Conservation (phyloP, 2,329 filamentous ascomycete species). For the Phyllosticta capitalensis region DNA sequence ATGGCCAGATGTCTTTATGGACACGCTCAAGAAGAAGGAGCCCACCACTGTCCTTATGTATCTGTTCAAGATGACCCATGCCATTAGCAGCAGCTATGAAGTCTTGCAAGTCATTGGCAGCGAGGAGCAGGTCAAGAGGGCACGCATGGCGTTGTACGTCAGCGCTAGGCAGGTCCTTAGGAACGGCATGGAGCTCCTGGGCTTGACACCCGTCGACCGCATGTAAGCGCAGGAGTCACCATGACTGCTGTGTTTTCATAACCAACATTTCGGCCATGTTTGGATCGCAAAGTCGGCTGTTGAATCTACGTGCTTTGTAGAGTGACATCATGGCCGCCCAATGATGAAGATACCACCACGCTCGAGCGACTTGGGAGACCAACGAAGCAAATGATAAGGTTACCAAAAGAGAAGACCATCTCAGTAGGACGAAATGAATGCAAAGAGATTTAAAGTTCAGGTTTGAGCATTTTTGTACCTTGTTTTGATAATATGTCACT, state of each 20-base stretch:
- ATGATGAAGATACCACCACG: neutral
- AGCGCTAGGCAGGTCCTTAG: slow-evolving; percentile 63
- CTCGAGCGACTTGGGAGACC: neutral
- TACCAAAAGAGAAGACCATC: neutral
- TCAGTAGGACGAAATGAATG: neutral
- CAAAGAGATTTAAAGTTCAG: neutral
- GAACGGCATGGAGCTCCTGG: slow-evolving; percentile 77
- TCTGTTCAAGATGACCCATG: slow-evolving; percentile 79
- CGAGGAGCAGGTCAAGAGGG: slow-evolving; percentile 59
- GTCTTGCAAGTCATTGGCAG: slow-evolving; percentile 73
- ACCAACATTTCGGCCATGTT: neutral
- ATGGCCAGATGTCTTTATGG: slow-evolving; percentile 77
- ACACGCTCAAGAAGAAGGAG: slow-evolving; percentile 76
- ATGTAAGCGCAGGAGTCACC: slow-evolving; percentile 8
- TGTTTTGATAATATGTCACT: neutral
- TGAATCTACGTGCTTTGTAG: neutral
- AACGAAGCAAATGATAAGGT: neutral
- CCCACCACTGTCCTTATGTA: slow-evolving; percentile 60
- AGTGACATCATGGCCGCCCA: neutral
- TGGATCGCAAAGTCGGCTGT: neutral
- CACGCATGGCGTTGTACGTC: slow-evolving; percentile 70
- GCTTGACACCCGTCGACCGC: slow-evolving; percentile 66
- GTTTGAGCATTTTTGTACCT: neutral
- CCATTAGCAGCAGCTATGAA: slow-evolving; percentile 71
- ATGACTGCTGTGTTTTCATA: neutral